A percentile compares a stretch with the other conserved stretches of the same genome.
These are phyloP conservation scores for Lactifluus rugatus DNA, from an alignment of 768 basidiomycete species.

Conservation along the genomic window DNA sequence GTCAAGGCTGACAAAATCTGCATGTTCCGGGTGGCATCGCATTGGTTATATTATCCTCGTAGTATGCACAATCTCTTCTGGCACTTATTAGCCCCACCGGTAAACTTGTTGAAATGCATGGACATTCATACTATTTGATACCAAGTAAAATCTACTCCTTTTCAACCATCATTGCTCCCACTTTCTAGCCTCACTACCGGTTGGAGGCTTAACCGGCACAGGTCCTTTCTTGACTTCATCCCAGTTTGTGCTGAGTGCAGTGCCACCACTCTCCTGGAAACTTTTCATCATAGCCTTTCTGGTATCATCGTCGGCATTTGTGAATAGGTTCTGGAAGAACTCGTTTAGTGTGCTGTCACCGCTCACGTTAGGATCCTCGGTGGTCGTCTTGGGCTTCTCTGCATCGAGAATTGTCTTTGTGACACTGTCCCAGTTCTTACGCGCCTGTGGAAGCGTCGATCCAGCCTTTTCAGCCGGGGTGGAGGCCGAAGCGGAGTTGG, in stretches of 20 bases:
- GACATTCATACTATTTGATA: background rate
- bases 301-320: slow-evolving; percentile 86
- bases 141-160: background rate
- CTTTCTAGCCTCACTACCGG: slow-evolving; percentile 76
- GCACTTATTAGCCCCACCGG: background rate
- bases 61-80: background rate
- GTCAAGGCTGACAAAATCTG: slow-evolving; percentile 42
- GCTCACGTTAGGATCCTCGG: slow-evolving; percentile 82
- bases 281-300: slow-evolving; percentile 97
- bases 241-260: slow-evolving; percentile 95
- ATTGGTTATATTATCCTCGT: background rate
- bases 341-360: slow-evolving; percentile 80
- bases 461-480: slow-evolving; percentile 23
- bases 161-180: slow-evolving; percentile 35
- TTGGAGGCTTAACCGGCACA: slow-evolving; percentile 74
- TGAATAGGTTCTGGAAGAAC: slow-evolving; percentile 88
- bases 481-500: slow-evolving; percentile 22
- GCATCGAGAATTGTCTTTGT: slow-evolving; percentile 52
- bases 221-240: slow-evolving; percentile 63
- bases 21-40: background rate
- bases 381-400: slow-evolving; percentile 59
- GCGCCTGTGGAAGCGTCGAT: slow-evolving; percentile 33
- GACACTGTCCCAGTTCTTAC: slow-evolving; percentile 88
- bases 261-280: slow-evolving; percentile 90
- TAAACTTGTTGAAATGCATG: background rate